Conservation (phyloP, 1,284 basidiomycete species). For the Pseudozyma hubeiensis region DNA sequence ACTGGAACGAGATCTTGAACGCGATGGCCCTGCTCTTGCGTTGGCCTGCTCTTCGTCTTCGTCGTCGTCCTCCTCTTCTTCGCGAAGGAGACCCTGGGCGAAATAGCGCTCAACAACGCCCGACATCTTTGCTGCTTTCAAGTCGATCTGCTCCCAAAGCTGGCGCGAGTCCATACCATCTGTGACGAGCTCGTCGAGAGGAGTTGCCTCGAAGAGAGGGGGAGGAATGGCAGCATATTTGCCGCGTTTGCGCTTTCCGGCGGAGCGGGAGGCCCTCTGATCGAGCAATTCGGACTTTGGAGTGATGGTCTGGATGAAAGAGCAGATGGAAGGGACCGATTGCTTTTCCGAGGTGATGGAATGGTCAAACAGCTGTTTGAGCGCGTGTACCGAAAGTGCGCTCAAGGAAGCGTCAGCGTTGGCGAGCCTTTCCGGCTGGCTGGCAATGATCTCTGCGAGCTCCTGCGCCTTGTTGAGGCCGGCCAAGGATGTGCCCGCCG, state of each 20-base stretch:
- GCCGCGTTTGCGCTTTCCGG: constrained; percentile 53
- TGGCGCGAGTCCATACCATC: constrained; percentile 89
- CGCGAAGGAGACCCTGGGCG: constrained; percentile 65
- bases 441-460: constrained; percentile 46
- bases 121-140: constrained; percentile 53
- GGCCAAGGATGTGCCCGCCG: constrained; percentile 8
- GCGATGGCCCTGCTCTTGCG: constrained; percentile 18
- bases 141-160: constrained; percentile 80
- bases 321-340: constrained; percentile 77
- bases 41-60: constrained; percentile 47
- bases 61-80: constrained; percentile 58
- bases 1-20: constrained; percentile 9
- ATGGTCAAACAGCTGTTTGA: constrained; percentile 50
- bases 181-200: constrained; percentile 79
- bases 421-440: constrained; percentile 42
- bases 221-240: constrained; percentile 42
- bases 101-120: constrained; percentile 50
- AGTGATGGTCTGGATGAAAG: constrained; percentile 77
- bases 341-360: constrained; percentile 73
- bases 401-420: constrained; percentile 25
- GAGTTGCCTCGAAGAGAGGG: constrained; percentile 76
- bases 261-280: constrained; percentile 35
- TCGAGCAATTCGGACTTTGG: constrained; percentile 66
- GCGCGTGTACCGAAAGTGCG: constrained; percentile 26
- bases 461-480: constrained; percentile 31